Evolutionary conservation across 1,139 yeast genomes (phyloP), one percentile per base, ranked within the genome.

Genomic region (Candida frijolesensis): DNA sequence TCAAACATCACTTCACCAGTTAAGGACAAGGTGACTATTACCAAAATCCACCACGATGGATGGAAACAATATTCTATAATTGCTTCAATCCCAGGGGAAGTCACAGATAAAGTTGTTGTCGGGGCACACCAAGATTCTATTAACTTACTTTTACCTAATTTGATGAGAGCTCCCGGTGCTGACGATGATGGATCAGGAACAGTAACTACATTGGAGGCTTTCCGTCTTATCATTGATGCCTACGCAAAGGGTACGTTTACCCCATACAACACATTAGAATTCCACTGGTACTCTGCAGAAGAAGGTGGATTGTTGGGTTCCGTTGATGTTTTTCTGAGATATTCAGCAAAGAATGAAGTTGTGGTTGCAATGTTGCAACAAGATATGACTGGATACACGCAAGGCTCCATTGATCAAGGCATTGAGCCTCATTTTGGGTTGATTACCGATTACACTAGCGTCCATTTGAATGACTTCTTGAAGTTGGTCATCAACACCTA

Each of bases 131-230:
- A 87, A 63, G 99, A 92, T 65, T 87, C 96, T 1, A 79, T 84
- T 55, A 91, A 90, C 64, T 73, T 89, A 53, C 59, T 89, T 47
- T 76, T 89, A 52, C 96, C 96, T n/a, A 76, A 74, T 46, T 54
- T 84, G 18, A 63, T 87, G 59, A 78, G 82, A 44, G 91, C 97
- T 0, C 98, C 98, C 1, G 99, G 98, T 5, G 97, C 97, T 3
- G 98, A 92, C 66, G 99, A 92, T 62, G 90, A 92, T 65, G 96
- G 96, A 1, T 84, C 94, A 3, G 98, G 98, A 8, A 85, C 92
- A 3, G 85, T 87, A 7, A 87, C 96, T 3, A 79, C 80, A 42
- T 70, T 90, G 51, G 96, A 91, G 65, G 84, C 91, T 0, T 78
- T 91, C 60, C 79, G 95, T 54, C 67, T 88, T 10, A 69, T 88